phyloP scores from a whole-genome alignment of 2,329 filamentous ascomycete genomes.

The Fusarium duplospermum region DNA sequence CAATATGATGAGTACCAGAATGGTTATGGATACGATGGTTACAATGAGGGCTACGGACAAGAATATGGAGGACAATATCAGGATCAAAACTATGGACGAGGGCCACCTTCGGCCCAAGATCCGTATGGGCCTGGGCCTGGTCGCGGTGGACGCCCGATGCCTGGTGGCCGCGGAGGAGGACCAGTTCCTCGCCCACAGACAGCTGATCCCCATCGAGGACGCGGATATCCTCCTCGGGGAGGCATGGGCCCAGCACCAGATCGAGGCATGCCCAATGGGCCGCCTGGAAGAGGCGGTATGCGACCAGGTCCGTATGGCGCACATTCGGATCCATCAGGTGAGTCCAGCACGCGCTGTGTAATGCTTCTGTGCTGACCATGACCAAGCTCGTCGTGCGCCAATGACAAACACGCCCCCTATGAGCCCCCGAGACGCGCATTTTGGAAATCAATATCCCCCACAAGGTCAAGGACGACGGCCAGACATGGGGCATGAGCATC shows the following conservation, averaged over 20 bases:
- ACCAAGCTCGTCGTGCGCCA: constrained; percentile 46
- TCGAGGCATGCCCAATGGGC: constrained; percentile 42
- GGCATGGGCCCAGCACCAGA: constrained; percentile 46
- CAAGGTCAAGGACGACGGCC: constrained; percentile 36
- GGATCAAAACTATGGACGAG: constrained; percentile 59
- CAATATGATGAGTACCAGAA: constrained; percentile 61
- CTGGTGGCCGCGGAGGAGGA: constrained; percentile 59
- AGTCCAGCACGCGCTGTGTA: constrained; percentile 33
- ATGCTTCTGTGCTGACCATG: constrained; percentile 21
- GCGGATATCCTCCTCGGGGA: constrained; percentile 53
- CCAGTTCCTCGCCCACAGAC: constrained; percentile 56
- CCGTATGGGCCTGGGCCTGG: constrained; percentile 57
- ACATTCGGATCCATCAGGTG: constrained; percentile 57
- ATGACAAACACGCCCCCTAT: constrained; percentile 46
- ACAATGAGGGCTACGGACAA: constrained; percentile 55
- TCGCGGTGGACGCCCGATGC: constrained; percentile 56
- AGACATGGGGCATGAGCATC: constrained; percentile 45
- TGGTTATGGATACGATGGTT: constrained; percentile 59
- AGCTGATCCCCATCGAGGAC: constrained; percentile 51
- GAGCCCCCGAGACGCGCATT: constrained; percentile 44
- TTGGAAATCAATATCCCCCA: constrained; percentile 38
- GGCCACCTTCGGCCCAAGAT: constrained; percentile 57
- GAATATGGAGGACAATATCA: constrained; percentile 56
- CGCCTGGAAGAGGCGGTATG: constrained; percentile 53
- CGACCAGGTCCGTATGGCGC: constrained; percentile 55